Percentiles rank a stretch among this genome's conserved stretches.
These are phyloP conservation scores for Halophytophthora polymorphica DNA, from an alignment of 352 stramenopile species.

Conservation along the genomic window DNA sequence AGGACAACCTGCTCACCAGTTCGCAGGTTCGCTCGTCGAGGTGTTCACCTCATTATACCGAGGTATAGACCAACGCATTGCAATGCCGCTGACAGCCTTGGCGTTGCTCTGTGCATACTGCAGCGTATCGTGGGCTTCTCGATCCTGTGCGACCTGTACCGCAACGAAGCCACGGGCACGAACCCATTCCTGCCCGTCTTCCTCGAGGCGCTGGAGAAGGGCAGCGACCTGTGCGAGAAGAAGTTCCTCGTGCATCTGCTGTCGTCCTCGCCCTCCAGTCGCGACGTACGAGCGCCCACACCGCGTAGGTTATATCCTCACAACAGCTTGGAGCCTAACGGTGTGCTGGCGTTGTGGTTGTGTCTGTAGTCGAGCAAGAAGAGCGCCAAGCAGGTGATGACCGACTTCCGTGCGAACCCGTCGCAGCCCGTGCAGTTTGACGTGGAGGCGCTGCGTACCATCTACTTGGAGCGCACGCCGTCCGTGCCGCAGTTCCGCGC, in stretches of 20 bases:
- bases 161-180: conserved; percentile 60
- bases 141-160: conserved; percentile 83
- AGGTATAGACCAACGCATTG: too few species aligned
- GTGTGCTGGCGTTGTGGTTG: conserved; percentile 10
- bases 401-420: conserved; percentile 56
- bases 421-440: conserved; percentile 53
- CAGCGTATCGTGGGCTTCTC: conserved; percentile 86
- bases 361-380: conserved; percentile 50
- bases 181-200: conserved; percentile 90
- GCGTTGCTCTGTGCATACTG: not conserved
- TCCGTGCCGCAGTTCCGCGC: conserved; percentile 72
- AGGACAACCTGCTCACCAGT: conserved; percentile 89
- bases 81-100: too few species aligned
- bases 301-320: too few species aligned
- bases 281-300: conserved; percentile 51
- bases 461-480: conserved; percentile 77
- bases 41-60: too few species aligned
- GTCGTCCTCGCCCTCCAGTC: conserved; percentile 32
- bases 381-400: conserved; percentile 66
- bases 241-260: conserved; percentile 78
- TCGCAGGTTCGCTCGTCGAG: conserved; percentile 69
- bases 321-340: not conserved
- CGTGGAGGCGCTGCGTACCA: conserved; percentile 53
- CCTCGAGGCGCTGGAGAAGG: conserved; percentile 75
- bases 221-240: conserved; percentile 69